Evolutionary conservation across 2,329 filamentous ascomycete genomes (phyloP).

Genomic region (Alternaria arbusti): DNA sequence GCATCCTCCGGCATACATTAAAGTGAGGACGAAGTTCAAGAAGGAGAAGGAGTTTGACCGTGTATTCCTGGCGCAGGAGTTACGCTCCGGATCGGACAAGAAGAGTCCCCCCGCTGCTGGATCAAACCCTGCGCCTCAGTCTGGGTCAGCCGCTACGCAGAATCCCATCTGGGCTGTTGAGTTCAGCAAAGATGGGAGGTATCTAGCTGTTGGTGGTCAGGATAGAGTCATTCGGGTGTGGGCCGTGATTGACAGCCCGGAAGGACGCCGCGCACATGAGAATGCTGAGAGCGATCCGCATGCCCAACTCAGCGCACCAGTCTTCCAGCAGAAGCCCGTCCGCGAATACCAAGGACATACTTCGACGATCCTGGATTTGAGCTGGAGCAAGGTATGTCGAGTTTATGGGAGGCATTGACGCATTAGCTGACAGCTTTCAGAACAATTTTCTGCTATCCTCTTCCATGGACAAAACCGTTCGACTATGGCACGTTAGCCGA

Average conservation of each 20-base stretch:
- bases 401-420: neutral
- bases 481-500: slow-evolving; percentile 88
- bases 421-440: slow-evolving; percentile 36
- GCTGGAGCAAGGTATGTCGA: slow-evolving; percentile 83
- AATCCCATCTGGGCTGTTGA: slow-evolving; percentile 89
- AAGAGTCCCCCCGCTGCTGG: slow-evolving; percentile 32
- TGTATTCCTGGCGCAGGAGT: slow-evolving; percentile 89
- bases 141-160: slow-evolving; percentile 46
- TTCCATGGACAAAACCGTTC: slow-evolving; percentile 97
- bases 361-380: slow-evolving; percentile 85
- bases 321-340: slow-evolving; percentile 80
- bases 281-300: slow-evolving; percentile 68
- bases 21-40: slow-evolving; percentile 81
- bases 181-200: slow-evolving; percentile 90
- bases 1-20: slow-evolving; percentile 89
- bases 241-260: slow-evolving; percentile 81
- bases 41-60: slow-evolving; percentile 81
- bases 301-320: slow-evolving; percentile 79
- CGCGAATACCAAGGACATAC: slow-evolving; percentile 84
- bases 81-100: slow-evolving; percentile 63
- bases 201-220: slow-evolving; percentile 89
- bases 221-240: slow-evolving; percentile 87
- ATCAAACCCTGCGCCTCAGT: slow-evolving; percentile 38
- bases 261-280: slow-evolving; percentile 78
- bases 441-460: slow-evolving; percentile 97